Evolutionary conservation across 2,329 filamentous ascomycete genomes (phyloP).

Genomic region (Venturia effusa): DNA sequence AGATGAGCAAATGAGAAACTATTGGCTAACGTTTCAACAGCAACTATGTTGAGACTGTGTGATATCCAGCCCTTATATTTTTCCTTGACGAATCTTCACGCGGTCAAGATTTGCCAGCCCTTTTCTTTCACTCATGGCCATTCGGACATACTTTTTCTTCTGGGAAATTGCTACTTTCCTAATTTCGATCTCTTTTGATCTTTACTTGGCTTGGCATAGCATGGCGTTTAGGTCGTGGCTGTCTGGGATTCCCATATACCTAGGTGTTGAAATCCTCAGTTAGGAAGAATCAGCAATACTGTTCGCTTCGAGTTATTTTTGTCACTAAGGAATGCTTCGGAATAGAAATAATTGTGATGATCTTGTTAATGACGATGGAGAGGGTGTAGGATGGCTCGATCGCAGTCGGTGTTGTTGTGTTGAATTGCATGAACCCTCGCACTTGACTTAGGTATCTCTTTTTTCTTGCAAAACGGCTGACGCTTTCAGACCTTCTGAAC

Average conservation of each 20-base stretch:
- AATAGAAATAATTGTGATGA: no score
- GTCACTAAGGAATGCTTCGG: no score
- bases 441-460: no score
- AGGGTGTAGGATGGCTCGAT: no score
- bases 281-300: background rate
- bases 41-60: constrained; percentile 31
- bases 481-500: no score
- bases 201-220: constrained; percentile 2
- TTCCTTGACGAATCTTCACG: background rate
- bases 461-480: no score
- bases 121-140: background rate
- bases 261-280: background rate
- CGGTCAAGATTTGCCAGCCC: background rate
- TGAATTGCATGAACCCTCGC: no score
- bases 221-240: constrained; percentile 3
- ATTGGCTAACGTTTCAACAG: constrained; percentile 16
- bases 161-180: background rate
- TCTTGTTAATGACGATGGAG: no score
- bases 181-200: background rate
- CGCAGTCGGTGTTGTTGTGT: no score
- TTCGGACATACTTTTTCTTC: background rate
- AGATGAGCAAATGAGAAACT: background rate
- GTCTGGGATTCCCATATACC: background rate
- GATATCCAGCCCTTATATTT: background rate
- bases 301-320: no score